These are phyloP conservation scores for Acanthamoeba quina DNA, from an alignment of 208 protist species.

Conservation along the genomic window DNA sequence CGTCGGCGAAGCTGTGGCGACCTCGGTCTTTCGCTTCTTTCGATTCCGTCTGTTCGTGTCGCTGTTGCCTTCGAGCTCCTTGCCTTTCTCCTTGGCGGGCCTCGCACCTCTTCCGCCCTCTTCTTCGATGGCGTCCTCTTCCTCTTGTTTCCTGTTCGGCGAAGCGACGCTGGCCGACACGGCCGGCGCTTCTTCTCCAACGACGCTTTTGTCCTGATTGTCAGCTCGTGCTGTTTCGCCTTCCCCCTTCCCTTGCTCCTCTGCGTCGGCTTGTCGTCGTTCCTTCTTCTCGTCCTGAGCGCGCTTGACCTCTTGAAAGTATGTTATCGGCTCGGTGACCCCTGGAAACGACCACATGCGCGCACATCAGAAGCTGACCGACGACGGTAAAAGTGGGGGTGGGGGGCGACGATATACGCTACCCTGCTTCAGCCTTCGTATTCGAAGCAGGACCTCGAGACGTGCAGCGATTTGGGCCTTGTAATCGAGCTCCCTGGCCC, in stretches of 20 bases:
- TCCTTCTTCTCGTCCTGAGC: conserved; percentile 2
- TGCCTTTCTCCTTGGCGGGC: too few species aligned
- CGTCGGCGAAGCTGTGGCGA: background rate
- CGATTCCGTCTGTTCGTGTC: background rate
- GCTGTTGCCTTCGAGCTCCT: background rate
- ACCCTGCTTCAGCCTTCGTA: conserved; percentile 27
- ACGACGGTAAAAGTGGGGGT: background rate
- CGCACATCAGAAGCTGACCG: background rate
- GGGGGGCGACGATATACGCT: background rate
- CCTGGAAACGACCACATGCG: background rate
- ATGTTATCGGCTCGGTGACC: background rate
- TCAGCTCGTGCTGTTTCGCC: background rate
- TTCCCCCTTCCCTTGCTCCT: background rate
- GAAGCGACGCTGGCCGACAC: background rate
- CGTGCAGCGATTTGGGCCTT: conserved; percentile 11
- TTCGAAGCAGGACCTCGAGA: conserved; percentile 27
- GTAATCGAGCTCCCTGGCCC: background rate
- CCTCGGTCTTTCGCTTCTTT: background rate
- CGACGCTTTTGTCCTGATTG: background rate
- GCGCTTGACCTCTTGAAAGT: conserved; percentile 33
- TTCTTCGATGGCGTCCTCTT: background rate
- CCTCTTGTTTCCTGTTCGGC: background rate
- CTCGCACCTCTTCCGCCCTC: background rate
- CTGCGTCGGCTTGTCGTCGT: background rate
- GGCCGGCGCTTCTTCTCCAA: background rate